phyloP scores from a whole-genome alignment of 2,329 filamentous ascomycete genomes.

The Penicillium digitatum region DNA sequence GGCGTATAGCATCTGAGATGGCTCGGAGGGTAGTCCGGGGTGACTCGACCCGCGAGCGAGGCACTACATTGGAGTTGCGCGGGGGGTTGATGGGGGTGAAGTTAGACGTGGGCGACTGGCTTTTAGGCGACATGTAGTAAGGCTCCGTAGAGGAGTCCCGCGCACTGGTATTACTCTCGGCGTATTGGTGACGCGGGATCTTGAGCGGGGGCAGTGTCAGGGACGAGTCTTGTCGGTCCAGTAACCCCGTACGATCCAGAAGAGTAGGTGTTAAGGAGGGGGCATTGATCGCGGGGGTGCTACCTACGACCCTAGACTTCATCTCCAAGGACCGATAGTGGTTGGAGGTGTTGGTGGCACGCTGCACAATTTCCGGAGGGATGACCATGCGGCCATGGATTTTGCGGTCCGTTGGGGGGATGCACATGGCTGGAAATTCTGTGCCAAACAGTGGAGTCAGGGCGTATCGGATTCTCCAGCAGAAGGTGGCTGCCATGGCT shows the following conservation, averaged over 20 bases:
- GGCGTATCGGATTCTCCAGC: constrained; percentile 74
- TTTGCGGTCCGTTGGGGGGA: constrained; percentile 56
- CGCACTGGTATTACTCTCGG: constrained; percentile 34
- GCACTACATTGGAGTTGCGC: constrained; percentile 20
- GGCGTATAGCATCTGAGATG: constrained; percentile 9
- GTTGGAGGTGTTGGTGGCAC: constrained; percentile 45
- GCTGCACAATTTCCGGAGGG: constrained; percentile 51
- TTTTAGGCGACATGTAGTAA: constrained; percentile 40
- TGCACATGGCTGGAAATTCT: constrained; percentile 70
- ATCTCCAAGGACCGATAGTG: constrained; percentile 34
- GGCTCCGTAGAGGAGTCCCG: constrained; percentile 41
- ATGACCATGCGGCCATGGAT: constrained; percentile 66
- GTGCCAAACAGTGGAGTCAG: constrained; percentile 87
- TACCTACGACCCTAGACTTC: not conserved
- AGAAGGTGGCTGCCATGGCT: constrained; percentile 86
- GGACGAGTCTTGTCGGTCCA: not conserved
- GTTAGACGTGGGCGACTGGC: constrained; percentile 32
- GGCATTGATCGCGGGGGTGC: not conserved
- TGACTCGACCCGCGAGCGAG: constrained; percentile 16
- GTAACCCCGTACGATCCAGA: not conserved
- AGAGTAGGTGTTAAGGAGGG: constrained; percentile 20
- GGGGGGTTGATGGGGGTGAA: constrained; percentile 46
- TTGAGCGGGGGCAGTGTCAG: constrained; percentile 12
- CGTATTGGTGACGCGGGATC: constrained; percentile 24
- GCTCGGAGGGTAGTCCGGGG: constrained; percentile 25